Evolutionary conservation across 78 protist species (phyloP).

Genomic region (Guillardia theta): DNA sequence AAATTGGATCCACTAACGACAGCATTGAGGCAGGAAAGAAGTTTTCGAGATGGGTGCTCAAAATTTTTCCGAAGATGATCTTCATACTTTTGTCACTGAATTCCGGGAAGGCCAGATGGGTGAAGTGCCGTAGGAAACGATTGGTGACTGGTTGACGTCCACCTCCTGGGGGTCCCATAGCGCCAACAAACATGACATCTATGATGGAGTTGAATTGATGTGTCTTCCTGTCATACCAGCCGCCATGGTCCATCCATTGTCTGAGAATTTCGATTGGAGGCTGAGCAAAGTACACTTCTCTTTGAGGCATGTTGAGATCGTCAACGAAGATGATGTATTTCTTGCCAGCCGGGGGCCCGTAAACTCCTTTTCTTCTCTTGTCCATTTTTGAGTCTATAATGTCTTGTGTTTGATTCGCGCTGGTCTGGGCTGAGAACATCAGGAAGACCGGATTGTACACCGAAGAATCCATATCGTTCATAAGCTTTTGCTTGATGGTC

Average conservation of each 20-base stretch:
- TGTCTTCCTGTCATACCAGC: slow-evolving; percentile 74
- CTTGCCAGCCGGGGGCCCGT: slow-evolving; percentile 66
- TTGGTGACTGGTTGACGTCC: slow-evolving; percentile 78
- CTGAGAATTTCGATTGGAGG: slow-evolving; percentile 80
- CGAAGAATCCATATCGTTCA: background rate
- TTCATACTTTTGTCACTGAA: slow-evolving; percentile 53
- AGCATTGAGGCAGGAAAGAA: background rate
- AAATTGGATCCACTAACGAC: background rate
- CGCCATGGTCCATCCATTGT: slow-evolving; percentile 75
- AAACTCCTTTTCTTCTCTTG: slow-evolving; percentile 64
- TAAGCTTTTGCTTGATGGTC: slow-evolving; percentile 36
- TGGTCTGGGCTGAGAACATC: slow-evolving; percentile 68
- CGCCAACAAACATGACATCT: slow-evolving; percentile 61
- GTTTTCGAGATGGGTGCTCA: background rate
- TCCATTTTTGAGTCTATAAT: slow-evolving; percentile 61
- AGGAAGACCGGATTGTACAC: slow-evolving; percentile 7
- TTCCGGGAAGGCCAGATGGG: slow-evolving; percentile 73
- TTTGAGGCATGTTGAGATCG: slow-evolving; percentile 78
- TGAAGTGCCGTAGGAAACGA: slow-evolving; percentile 83
- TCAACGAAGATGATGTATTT: slow-evolving; percentile 63
- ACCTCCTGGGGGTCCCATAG: slow-evolving; percentile 93
- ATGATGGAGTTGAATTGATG: slow-evolving; percentile 50
- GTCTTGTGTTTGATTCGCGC: slow-evolving; percentile 50
- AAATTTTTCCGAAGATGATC: slow-evolving; percentile 66
- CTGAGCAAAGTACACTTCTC: slow-evolving; percentile 67